Conservation (phyloP, 2,329 filamentous ascomycete genomes). For the Venturia oleaginea region DNA sequence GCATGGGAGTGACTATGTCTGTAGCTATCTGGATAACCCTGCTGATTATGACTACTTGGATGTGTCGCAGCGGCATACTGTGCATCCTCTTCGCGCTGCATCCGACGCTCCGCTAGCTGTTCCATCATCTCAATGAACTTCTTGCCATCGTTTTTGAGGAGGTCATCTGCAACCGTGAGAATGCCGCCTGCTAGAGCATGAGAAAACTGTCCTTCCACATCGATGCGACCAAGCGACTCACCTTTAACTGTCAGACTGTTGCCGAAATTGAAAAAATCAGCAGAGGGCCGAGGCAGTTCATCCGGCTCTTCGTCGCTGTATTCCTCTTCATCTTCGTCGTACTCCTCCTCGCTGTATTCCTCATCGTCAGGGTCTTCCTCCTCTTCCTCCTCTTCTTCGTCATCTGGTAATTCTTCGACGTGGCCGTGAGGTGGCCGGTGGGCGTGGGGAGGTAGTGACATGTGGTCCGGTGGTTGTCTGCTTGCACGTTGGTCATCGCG, state of each 20-base stretch:
- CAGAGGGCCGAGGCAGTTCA: slow-evolving; percentile 56
- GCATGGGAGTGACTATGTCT: slow-evolving; percentile 47
- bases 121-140: slow-evolving; percentile 99
- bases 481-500: slow-evolving; percentile 49
- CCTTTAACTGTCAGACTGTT: slow-evolving; percentile 93
- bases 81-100: slow-evolving; percentile 92
- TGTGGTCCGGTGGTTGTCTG: slow-evolving; percentile 48
- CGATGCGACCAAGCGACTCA: slow-evolving; percentile 26
- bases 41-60: slow-evolving; percentile 35
- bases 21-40: slow-evolving; percentile 37
- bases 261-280: slow-evolving; percentile 94
- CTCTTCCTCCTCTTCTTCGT: slow-evolving; percentile 46
- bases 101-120: slow-evolving; percentile 89
- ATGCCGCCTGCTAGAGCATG: slow-evolving; percentile 66
- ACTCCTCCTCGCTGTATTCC: slow-evolving; percentile 47
- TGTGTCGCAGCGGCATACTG: slow-evolving; percentile 55
- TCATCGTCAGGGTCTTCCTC: slow-evolving; percentile 46
- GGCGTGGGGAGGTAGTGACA: slow-evolving; percentile 47
- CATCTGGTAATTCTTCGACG: slow-evolving; percentile 40
- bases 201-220: not conserved
- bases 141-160: slow-evolving; percentile 97
- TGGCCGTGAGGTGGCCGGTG: slow-evolving; percentile 46
- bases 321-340: slow-evolving; percentile 59
- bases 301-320: slow-evolving; percentile 57
- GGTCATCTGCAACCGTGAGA: slow-evolving; percentile 94